Percentiles rank a stretch among this genome's conserved stretches.
Evolutionary conservation across 768 basidiomycete genomes (phyloP).

Genomic region (Panaeolus papilionaceus): DNA sequence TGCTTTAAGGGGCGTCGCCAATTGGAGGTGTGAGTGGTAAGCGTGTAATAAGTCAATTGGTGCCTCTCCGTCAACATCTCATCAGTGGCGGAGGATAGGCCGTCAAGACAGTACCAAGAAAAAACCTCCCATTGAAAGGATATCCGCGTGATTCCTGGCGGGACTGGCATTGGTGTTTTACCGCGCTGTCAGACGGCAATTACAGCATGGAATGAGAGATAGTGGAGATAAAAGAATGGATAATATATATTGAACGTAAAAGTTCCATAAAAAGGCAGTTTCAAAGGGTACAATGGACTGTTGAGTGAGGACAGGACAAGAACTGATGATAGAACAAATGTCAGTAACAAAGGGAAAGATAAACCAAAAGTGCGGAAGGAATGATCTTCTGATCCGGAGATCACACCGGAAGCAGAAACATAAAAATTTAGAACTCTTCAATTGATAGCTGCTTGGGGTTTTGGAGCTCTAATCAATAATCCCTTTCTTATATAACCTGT

Average conservation of each 20-base stretch:
- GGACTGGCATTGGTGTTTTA: constrained; percentile 4
- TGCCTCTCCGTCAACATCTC: not conserved
- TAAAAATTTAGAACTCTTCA: constrained; percentile 12
- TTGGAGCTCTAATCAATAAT: not conserved
- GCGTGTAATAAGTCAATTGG: not conserved
- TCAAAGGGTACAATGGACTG: not conserved
- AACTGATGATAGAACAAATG: not conserved
- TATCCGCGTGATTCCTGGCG: constrained; percentile 10
- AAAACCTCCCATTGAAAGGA: not conserved
- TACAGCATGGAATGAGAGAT: constrained; percentile 12
- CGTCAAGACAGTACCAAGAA: not conserved
- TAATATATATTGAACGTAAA: not conserved
- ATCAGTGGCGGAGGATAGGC: constrained; percentile 1
- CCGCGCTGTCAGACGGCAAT: constrained; percentile 15
- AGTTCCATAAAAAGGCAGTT: not conserved
- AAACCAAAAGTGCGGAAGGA: not conserved
- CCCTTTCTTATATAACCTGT: not conserved
- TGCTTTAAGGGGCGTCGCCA: not conserved
- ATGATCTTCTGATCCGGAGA: constrained; percentile 11
- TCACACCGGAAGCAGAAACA: constrained; percentile 1
- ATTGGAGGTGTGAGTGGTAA: not conserved
- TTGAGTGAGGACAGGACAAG: not conserved
- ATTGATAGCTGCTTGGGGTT: not conserved
- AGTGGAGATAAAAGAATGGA: not conserved
- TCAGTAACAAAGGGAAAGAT: not conserved